Conservation (phyloP, 1,139 yeast genomes). For the Geotrichum fermentans region DNA sequence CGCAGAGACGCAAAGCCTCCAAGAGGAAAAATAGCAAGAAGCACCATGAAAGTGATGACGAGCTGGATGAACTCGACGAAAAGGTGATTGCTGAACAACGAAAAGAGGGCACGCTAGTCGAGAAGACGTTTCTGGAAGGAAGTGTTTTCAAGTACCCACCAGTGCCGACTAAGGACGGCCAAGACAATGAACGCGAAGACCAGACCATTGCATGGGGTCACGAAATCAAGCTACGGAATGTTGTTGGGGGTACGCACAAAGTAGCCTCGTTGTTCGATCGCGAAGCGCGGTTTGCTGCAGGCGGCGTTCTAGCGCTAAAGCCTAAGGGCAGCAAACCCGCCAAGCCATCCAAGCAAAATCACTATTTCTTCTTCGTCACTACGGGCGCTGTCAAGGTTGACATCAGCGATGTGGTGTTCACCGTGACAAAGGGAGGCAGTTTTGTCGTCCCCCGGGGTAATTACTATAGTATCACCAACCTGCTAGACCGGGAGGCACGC, state of each 20-base stretch:
- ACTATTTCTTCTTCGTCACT: constrained; percentile 70
- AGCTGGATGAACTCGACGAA: constrained; percentile 44
- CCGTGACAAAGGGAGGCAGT: constrained; percentile 68
- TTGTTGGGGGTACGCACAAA: constrained; percentile 34
- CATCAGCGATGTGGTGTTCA: constrained; percentile 54
- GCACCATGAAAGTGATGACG: constrained; percentile 4
- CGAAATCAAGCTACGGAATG: constrained; percentile 46
- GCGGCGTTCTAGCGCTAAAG: constrained; percentile 71
- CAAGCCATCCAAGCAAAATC: constrained; percentile 60
- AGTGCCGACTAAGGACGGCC: constrained; percentile 38
- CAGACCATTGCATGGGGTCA: constrained; percentile 56
- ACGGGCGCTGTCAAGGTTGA: constrained; percentile 68
- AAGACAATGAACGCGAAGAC: constrained; percentile 32
- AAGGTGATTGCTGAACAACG: constrained; percentile 44
- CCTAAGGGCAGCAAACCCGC: constrained; percentile 51
- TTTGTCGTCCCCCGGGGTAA: constrained; percentile 79
- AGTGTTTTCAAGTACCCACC: constrained; percentile 49
- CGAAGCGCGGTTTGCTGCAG: constrained; percentile 63
- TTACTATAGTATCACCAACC: constrained; percentile 55
- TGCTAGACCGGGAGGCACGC: constrained; percentile 48
- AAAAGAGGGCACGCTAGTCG: constrained; percentile 41
- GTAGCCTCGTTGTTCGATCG: constrained; percentile 46
- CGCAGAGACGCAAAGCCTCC: constrained; percentile 27
- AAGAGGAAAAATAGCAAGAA: background rate
- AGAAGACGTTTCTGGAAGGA: constrained; percentile 34